Evolutionary conservation across 345 rosid species (phyloP).

Genomic region (Punica granatum): DNA sequence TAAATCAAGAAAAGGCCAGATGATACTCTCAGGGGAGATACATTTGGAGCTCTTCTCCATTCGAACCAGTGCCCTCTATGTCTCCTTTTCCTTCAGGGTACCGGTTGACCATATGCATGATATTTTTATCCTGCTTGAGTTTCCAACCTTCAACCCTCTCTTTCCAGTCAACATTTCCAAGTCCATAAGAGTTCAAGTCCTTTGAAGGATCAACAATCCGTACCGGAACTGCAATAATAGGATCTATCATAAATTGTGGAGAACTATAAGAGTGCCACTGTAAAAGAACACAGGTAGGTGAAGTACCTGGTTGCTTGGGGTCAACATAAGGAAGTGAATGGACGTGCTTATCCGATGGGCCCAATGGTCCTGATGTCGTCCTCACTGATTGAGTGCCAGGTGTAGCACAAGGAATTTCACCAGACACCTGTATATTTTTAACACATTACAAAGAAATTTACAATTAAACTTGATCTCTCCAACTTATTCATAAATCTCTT

Average conservation of each 20-base stretch:
- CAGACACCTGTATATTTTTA: constrained; percentile 59
- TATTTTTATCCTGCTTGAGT: constrained; percentile 90
- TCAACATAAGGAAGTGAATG: constrained; percentile 85
- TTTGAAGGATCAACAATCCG: constrained; percentile 97
- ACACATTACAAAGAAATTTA: constrained; percentile 17
- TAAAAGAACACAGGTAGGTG: constrained; percentile 3
- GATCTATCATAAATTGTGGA: constrained; percentile 8
- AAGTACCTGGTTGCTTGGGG: constrained; percentile 94
- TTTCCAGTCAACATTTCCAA: constrained; percentile 97
- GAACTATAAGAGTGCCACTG: background rate
- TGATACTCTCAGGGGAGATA: background rate
- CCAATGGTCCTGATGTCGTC: constrained; percentile 97
- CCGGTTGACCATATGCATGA: constrained; percentile 61
- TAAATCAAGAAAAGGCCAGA: background rate
- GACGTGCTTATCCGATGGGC: constrained; percentile 74
- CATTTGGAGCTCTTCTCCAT: constrained; percentile 97
- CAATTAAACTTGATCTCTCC: background rate
- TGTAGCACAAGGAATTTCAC: constrained; percentile 81
- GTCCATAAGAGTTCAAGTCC: constrained; percentile 98
- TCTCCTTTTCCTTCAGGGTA: constrained; percentile 87
- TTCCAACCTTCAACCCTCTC: constrained; percentile 99
- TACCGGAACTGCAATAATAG: constrained; percentile 63
- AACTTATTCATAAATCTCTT: background rate
- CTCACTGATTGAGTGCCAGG: constrained; percentile 89
- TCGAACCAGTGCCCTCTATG: constrained; percentile 93